Evolutionary conservation across 805 yeast genomes (phyloP).

Genomic region (Kazachstania taianensis): DNA sequence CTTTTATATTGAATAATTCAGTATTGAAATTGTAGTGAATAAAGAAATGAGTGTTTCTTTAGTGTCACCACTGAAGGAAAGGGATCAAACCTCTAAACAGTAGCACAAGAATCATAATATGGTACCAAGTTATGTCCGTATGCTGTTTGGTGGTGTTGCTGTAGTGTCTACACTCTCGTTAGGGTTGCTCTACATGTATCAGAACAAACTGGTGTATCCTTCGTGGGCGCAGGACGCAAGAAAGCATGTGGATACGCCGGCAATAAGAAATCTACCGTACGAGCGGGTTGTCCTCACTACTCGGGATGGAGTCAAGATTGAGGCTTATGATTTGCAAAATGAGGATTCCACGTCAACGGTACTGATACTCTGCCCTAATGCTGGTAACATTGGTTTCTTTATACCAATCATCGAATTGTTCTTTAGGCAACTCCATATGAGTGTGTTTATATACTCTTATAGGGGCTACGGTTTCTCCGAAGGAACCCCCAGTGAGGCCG

Average conservation of each 20-base stretch:
- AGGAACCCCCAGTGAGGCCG: constrained; percentile 67
- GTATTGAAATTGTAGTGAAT: too few relatives aligned
- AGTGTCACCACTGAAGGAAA: too few relatives aligned
- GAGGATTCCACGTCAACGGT: constrained; percentile 46
- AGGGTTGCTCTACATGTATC: constrained; percentile 49
- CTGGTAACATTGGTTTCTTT: constrained; percentile 91
- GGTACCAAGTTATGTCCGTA: constrained; percentile 22
- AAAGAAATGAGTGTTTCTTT: too few relatives aligned
- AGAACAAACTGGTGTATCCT: constrained; percentile 70
- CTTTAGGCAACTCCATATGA: constrained; percentile 51
- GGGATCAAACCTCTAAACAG: too few relatives aligned
- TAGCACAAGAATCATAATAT: constrained; percentile 3
- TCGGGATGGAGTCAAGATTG: constrained; percentile 56
- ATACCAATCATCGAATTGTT: constrained; percentile 70
- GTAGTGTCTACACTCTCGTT: constrained; percentile 38
- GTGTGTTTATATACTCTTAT: constrained; percentile 78
- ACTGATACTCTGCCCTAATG: constrained; percentile 78
- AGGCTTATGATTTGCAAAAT: constrained; percentile 41
- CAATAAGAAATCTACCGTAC: constrained; percentile 52
- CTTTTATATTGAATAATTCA: too few relatives aligned
- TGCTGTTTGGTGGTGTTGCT: constrained; percentile 35
- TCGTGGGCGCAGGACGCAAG: constrained; percentile 67
- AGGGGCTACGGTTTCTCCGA: constrained; percentile 83
- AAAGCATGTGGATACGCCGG: constrained; percentile 68
- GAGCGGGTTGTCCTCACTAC: constrained; percentile 54